These are phyloP conservation scores for Trypanosoma theileri DNA, from an alignment of 208 protist genomes.

Conservation along the genomic window DNA sequence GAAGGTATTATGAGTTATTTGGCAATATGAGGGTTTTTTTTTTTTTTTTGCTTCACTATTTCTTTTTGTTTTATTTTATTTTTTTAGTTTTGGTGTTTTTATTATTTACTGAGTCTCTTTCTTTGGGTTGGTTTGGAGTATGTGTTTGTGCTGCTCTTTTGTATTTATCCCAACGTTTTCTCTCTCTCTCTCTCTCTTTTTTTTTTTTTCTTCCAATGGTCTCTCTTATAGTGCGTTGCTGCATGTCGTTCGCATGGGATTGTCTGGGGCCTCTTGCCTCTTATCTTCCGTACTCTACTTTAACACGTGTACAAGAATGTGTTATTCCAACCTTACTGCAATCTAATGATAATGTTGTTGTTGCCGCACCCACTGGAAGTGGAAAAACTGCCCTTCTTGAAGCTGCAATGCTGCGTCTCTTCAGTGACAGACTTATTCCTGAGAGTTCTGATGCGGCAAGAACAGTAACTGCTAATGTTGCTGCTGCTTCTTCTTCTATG, in stretches of 20 bases:
- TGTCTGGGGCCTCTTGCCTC: constrained; percentile 48
- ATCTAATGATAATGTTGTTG: constrained; percentile 61
- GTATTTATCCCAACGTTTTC: background rate
- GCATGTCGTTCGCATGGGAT: constrained; percentile 23
- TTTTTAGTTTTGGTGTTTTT: constrained; percentile 11
- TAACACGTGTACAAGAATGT: constrained; percentile 74
- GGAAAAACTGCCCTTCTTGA: constrained; percentile 90
- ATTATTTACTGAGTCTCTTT: constrained; percentile 14
- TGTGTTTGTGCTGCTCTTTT: constrained; percentile 16
- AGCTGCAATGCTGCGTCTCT: constrained; percentile 87
- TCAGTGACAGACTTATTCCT: constrained; percentile 44
- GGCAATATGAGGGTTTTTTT: background rate
- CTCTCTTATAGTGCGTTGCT: no score
- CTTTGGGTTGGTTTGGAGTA: constrained; percentile 1
- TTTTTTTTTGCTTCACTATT: background rate
- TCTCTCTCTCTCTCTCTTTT: background rate
- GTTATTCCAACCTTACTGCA: constrained; percentile 63
- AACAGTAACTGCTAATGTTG: background rate
- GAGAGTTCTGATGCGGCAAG: background rate
- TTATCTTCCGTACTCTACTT: constrained; percentile 46
- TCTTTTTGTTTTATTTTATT: background rate
- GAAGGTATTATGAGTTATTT: background rate
- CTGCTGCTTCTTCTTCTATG: no score
- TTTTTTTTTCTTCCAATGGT: background rate
- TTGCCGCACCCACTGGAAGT: constrained; percentile 87